phyloP scores from a whole-genome alignment of 768 basidiomycete genomes.

The Strobilomyces confusus region DNA sequence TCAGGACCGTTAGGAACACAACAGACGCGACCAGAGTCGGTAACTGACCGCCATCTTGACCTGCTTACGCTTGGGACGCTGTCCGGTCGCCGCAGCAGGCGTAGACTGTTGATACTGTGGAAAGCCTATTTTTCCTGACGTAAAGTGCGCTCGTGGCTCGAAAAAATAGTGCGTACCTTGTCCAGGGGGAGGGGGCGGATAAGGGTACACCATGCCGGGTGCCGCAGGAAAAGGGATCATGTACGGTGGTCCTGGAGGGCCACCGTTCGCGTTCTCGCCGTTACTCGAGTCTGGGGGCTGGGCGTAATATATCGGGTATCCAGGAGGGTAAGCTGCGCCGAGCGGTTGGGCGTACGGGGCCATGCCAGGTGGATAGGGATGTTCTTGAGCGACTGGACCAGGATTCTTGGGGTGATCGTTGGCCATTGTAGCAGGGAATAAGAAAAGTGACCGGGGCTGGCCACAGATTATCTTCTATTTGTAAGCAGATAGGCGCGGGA shows the following conservation, averaged over 20 bases:
- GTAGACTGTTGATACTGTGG: conserved; percentile 29
- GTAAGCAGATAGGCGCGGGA: conserved; percentile 31
- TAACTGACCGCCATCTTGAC: conserved; percentile 55
- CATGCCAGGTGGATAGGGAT: conserved; percentile 25
- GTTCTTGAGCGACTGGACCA: conserved; percentile 35
- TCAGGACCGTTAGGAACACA: conserved; percentile 3
- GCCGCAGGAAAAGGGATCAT: conserved; percentile 37
- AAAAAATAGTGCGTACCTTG: conserved; percentile 30
- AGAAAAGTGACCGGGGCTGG: conserved; percentile 25
- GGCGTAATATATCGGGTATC: conserved; percentile 33
- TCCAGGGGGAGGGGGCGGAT: conserved; percentile 36
- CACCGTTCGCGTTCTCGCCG: conserved; percentile 32
- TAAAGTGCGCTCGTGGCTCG: conserved; percentile 1
- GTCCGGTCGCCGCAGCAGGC: conserved; percentile 22
- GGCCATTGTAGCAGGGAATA: conserved; percentile 24
- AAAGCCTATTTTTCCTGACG: conserved; percentile 25
- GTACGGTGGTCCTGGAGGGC: conserved; percentile 30
- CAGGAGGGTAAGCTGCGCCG: conserved; percentile 29
- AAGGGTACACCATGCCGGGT: conserved; percentile 43
- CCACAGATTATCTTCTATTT: conserved; percentile 25
- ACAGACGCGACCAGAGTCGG: background rate
- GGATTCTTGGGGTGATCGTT: conserved; percentile 34
- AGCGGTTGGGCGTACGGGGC: conserved; percentile 27
- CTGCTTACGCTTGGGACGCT: conserved; percentile 46
- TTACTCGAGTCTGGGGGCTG: conserved; percentile 27